phyloP scores from a whole-genome alignment of 352 stramenopile genomes.

The Globisporangium echinulatum region DNA sequence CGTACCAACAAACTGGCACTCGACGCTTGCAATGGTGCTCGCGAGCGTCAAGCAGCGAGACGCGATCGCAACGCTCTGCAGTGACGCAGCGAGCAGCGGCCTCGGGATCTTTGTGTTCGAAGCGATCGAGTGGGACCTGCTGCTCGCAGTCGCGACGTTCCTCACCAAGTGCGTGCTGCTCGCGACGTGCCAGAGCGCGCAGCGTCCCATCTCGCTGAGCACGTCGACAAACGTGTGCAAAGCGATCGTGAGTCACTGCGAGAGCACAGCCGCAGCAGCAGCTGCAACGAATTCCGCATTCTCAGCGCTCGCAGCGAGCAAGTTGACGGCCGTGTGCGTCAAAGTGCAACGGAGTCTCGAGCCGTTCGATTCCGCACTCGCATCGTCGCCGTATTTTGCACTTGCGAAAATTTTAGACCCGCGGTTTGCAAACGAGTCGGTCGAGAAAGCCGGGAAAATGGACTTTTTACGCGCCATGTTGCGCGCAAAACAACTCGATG shows the following conservation, averaged over 20 bases:
- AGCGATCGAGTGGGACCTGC: conserved; percentile 74
- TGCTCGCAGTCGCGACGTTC: conserved; percentile 67
- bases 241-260: conserved; percentile 67
- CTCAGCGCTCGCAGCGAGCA: conserved; percentile 36
- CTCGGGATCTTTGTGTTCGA: conserved; percentile 75
- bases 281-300: conserved; percentile 35
- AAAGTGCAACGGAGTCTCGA: conserved; percentile 70
- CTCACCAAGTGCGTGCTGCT: conserved; percentile 76
- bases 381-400: conserved; percentile 54
- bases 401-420: conserved; percentile 74
- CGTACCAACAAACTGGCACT: conserved; percentile 62
- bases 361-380: conserved; percentile 61
- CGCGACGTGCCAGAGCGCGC: conserved; percentile 68
- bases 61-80: conserved; percentile 63
- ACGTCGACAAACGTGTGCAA: conserved; percentile 80
- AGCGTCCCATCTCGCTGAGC: conserved; percentile 75
- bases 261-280: conserved; percentile 54
- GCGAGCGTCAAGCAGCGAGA: conserved; percentile 73
- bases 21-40: conserved; percentile 70
- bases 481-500: conserved; percentile 8
- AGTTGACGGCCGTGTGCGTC: conserved; percentile 69
- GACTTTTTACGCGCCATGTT: conserved; percentile 73
- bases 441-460: conserved; percentile 70
- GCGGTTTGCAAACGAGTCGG: conserved; percentile 74
- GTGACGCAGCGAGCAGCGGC: conserved; percentile 42